A percentile compares a stretch with the other conserved stretches of the same genome.
Evolutionary conservation across 179 eudicot genomes (phyloP).

Genomic region (Dionaea muscipula): DNA sequence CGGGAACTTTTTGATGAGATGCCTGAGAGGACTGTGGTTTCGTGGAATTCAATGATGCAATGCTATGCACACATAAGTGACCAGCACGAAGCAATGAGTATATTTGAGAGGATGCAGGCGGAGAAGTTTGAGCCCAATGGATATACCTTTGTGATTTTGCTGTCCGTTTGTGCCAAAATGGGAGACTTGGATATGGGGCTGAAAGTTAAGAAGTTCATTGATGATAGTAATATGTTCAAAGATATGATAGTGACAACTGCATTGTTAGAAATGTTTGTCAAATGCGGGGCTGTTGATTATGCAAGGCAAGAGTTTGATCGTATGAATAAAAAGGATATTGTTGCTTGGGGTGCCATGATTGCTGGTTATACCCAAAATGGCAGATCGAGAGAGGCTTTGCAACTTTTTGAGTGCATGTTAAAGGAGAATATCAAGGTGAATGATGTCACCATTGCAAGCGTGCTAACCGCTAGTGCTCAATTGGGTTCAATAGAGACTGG

Average conservation of each 20-base stretch:
- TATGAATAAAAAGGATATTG: conserved; percentile 38
- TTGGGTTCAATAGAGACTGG: conserved; percentile 23
- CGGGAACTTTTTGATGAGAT: conserved; percentile 44
- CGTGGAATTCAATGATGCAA: conserved; percentile 48
- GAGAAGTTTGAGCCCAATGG: conserved; percentile 31
- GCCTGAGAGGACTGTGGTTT: conserved; percentile 34
- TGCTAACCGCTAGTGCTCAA: conserved; percentile 21
- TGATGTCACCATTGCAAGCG: conserved; percentile 43
- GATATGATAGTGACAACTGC: conserved; percentile 22
- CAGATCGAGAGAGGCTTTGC: conserved; percentile 33
- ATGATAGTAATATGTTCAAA: conserved; percentile 21
- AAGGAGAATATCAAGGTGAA: conserved; percentile 31
- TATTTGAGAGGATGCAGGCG: conserved; percentile 37
- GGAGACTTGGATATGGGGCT: conserved; percentile 42
- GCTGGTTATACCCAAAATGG: conserved; percentile 49
- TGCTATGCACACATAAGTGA: conserved; percentile 36
- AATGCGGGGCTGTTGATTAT: conserved; percentile 35
- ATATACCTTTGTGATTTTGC: conserved; percentile 32
- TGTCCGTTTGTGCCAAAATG: conserved; percentile 39
- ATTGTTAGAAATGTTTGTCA: conserved; percentile 48
- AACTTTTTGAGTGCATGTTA: conserved; percentile 36
- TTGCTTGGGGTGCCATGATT: conserved; percentile 54
- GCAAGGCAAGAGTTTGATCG: conserved; percentile 32
- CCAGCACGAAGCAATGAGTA: conserved; percentile 31
- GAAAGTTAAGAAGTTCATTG: conserved; percentile 28